Base-by-base conservation (phyloP, 2,329 filamentous ascomycete genomes). In the Ambrosiella beaveri region DNA sequence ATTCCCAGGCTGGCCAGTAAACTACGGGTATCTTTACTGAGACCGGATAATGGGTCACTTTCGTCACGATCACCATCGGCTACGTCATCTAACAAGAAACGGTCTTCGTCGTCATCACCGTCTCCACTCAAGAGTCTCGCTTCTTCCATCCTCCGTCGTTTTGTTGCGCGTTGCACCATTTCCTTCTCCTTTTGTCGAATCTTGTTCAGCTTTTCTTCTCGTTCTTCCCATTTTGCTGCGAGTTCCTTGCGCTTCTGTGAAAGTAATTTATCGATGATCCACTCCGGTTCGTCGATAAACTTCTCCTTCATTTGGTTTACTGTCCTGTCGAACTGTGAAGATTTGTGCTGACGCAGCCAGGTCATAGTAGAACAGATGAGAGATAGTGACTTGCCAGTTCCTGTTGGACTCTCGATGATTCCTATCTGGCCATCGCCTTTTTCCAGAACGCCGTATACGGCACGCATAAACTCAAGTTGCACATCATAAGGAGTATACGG, bases 401-500 rank as follows among this genome's bases (percentile, higher is more conserved):
- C 90, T 47, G 90, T 96, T n/a, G 90, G 90, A 51, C 88, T 95
- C 67, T 96, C 90, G 51, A 96, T 83, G 49, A 96, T 89, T 37
- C 87, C 90, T 52, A 95, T 76, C 65, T 90, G 87, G 7, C 86
- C 84, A 47, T 85, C 69, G 3, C 79, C 78, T 27, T 65, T 66
- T 63, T 94, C 82, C 35, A 95, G 78, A 61, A 88, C 87, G 54
- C 80, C 71, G 66, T 95, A 95, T 4, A 93, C 77, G 0, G 85
- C 79, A 63, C 76, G 81, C 90, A 96, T 96, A 66, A 96, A 94
- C 63, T 91, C 75, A 50, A 84, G 75, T 66, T 96, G 90, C 49
- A 95, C 93, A 56, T 86, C 78, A 68, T 96, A 96, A 0, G 90
- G 90, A 37, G 81, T 80, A 68, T 84, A 95, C 0, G 90, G 90